These are phyloP conservation scores for Mycena capillaripes DNA, from an alignment of 768 basidiomycete species.

Conservation along the genomic window DNA sequence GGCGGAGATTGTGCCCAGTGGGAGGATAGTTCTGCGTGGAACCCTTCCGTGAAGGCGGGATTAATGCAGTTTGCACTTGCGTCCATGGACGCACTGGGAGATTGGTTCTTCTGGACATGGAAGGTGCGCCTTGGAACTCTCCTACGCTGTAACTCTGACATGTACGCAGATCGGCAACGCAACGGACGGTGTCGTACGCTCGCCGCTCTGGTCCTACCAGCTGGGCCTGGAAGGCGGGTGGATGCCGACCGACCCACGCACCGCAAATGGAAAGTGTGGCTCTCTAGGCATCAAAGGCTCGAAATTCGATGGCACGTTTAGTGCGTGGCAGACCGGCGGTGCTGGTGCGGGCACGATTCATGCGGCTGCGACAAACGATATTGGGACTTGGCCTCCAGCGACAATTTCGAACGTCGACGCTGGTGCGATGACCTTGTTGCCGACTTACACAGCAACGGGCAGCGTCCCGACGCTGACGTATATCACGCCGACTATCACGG, in stretches of 20 bases:
- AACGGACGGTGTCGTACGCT: constrained; percentile 60
- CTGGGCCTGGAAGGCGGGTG: too few relatives aligned
- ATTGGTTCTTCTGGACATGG: constrained; percentile 1
- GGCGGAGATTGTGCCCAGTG: constrained; percentile 48
- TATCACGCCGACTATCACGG: constrained; percentile 39
- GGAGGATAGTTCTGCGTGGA: constrained; percentile 64
- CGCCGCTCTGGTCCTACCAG: constrained; percentile 79
- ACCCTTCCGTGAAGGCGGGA: background rate
- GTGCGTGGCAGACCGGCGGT: constrained; percentile 74
- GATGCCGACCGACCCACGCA: constrained; percentile 58
- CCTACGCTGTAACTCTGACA: too few relatives aligned
- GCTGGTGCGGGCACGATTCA: constrained; percentile 51
- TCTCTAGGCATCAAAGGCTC: constrained; percentile 54
- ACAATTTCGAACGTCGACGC: background rate
- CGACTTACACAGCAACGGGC: background rate
- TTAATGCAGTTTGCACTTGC: background rate
- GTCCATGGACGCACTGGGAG: background rate
- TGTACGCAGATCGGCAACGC: constrained; percentile 69
- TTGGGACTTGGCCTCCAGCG: background rate
- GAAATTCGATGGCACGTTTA: constrained; percentile 56
- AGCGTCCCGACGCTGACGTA: background rate
- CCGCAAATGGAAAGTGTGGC: constrained; percentile 66
- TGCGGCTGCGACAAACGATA: background rate
- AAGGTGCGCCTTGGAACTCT: background rate
- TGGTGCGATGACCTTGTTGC: background rate